Base-by-base conservation (phyloP, 2,329 filamentous ascomycete species). In the Knoxdaviesia capensis region DNA sequence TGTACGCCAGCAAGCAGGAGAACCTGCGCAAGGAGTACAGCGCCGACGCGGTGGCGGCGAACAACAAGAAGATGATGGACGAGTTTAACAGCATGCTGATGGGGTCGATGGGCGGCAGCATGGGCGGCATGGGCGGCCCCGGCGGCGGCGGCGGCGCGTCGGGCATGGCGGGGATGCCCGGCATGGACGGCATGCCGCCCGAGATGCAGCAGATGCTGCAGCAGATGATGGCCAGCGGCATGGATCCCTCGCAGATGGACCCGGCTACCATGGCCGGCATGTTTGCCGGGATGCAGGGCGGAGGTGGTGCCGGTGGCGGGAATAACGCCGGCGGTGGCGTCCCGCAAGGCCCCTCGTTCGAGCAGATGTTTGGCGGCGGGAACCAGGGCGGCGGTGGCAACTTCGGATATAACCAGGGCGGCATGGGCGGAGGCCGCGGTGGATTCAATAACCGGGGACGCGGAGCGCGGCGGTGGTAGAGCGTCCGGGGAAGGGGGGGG, bases 1-100 rank as follows among this genome's bases (percentile, higher is more conserved):
- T 87, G 42, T 98, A 98, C 57, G 86, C 87, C 32, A 68, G 85
- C 45, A 92, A 93, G 54, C 90, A 96, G 57, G 77, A 90, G 49
- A 68, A 66, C 29, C 68, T 94, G 52, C 74, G 81, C 11, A 74
- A 74, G 49, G 83, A 88, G 50, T 84, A 85, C 50, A 74, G 73
- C 44, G 74, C 80, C 39, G 74, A 78, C 37, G 65, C 66, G 37
- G 68, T 78, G 41, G 69, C 71, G 20, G 63, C 65, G 42, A 75
- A 69, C 48, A 74, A 74, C 50, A 87, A 92, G 61, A 94, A 88
- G 64, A 82, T 79, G 71, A 72, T 78, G 59, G 74, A 79, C 47
- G 74, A 79, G 36, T 71, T 78, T 60, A 71, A 71, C 51, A 69
- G 59, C 56, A 76, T 78, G 71, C 76, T 78, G 71, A 77, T 78